These are phyloP conservation scores for Myriangium duriaei DNA, from an alignment of 2,329 filamentous ascomycete genomes.

Conservation along the genomic window DNA sequence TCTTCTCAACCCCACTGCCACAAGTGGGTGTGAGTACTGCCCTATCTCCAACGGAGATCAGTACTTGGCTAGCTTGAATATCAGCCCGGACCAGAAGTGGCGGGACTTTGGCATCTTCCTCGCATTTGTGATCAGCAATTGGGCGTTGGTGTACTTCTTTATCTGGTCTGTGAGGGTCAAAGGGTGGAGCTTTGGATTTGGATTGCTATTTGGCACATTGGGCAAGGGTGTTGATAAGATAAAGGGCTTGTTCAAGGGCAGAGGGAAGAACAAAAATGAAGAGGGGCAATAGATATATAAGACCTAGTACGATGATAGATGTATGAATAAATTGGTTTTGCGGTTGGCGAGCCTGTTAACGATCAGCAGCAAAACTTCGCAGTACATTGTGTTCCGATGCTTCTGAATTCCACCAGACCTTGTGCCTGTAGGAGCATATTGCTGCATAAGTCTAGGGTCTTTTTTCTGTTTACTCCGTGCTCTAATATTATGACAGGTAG, in stretches of 20 bases:
- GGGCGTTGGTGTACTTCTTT: conserved; percentile 57
- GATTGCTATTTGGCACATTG: conserved; percentile 39
- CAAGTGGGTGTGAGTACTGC: conserved; percentile 54
- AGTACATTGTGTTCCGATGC: too few species aligned
- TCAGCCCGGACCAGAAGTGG: conserved; percentile 52
- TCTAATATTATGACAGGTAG: too few species aligned
- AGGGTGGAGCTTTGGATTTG: conserved; percentile 59
- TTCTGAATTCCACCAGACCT: too few species aligned
- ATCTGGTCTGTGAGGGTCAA: conserved; percentile 60
- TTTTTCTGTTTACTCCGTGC: too few species aligned
- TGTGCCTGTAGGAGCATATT: too few species aligned
- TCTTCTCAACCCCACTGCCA: conserved; percentile 49
- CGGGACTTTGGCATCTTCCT: conserved; percentile 60
- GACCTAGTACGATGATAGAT: too few species aligned
- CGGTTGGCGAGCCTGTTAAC: too few species aligned
- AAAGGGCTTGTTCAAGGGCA: conserved; percentile 22
- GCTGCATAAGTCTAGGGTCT: too few species aligned
- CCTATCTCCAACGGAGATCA: conserved; percentile 52
- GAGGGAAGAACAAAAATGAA: conserved; percentile 8
- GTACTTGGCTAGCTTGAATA: conserved; percentile 50
- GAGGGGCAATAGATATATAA: not conserved
- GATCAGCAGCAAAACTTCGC: too few species aligned
- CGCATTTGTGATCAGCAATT: conserved; percentile 58
- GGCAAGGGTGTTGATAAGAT: conserved; percentile 28
- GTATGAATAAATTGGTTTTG: not conserved